Evolutionary conservation across 805 yeast species (phyloP), one percentile per base, ranked within the genome.

Genomic region (Komagataella pseudopastoris): DNA sequence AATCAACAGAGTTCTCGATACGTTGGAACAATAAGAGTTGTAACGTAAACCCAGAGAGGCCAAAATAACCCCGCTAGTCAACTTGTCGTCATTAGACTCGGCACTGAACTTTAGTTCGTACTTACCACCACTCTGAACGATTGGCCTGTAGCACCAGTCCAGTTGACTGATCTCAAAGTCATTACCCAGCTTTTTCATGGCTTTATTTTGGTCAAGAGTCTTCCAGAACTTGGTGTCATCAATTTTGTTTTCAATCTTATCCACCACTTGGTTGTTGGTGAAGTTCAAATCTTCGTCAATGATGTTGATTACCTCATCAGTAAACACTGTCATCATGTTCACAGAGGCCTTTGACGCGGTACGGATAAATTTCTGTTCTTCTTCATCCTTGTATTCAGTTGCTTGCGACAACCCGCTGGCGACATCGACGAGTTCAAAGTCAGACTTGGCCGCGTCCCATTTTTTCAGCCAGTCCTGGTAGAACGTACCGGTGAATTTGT

Each of bases 141-240:
- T 86, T 24, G 98, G 97, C 51, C 89, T 80, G 65, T 87, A 88
- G 57, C 95, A 86, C 96, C 97, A 91, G 64, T 91, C 98, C 18
- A 91, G 69, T 56, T 80, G 77, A 55, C 78, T 80, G 4, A 83
- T 71, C 60, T 88, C 95, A 55, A 89, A 84, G 51, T 85, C 91
- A 39, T 76, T 70, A 48, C 85, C 83, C 49, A 79, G 63, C 56
- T 77, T 76, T 59, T 81, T 78, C 59, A 78, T 63, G 20, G 62
- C 50, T 44, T 78, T 80, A 51, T 68, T 61, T 3, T 70, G 68
- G 12, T 72, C 72, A 65, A 72, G 72, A 45, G 67, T 64, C 52
- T 74, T 74, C 64, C 83, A 78, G 70, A 85, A 85, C 58, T 78
- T 80, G n/a, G 70, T 69, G 60, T 85, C 88, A 60, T 88, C 96